Evolutionary conservation across 139 green algal genomes (phyloP).

Genomic region (Limnomonas spitsbergensis): DNA sequence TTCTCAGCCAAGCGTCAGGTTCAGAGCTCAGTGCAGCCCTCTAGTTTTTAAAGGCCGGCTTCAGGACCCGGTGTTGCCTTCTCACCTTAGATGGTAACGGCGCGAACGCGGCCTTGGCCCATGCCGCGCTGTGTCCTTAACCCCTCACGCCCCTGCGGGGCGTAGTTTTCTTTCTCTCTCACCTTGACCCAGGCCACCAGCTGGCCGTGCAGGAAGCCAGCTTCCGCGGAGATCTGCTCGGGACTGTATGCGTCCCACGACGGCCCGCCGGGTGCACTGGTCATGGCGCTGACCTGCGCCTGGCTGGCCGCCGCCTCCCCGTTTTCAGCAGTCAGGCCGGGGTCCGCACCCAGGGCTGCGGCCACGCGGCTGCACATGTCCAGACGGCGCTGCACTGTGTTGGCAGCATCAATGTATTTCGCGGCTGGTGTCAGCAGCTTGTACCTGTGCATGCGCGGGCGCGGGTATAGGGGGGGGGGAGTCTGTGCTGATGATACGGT

Average conservation of each 20-base stretch:
- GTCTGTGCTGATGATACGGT: not conserved
- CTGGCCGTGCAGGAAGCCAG: not conserved
- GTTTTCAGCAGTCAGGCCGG: not conserved
- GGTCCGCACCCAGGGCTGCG: not conserved
- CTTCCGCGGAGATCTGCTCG: not conserved
- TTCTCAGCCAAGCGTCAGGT: too few species aligned
- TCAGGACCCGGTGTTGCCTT: too few species aligned
- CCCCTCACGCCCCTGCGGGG: too few species aligned
- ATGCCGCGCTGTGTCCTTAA: too few species aligned
- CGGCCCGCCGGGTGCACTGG: not conserved
- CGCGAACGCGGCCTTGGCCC: too few species aligned
- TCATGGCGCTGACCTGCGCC: not conserved
- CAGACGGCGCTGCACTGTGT: slow-evolving; percentile 3
- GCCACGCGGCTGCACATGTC: slow-evolving; percentile 12
- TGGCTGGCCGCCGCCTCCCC: not conserved
- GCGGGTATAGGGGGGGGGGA: not conserved
- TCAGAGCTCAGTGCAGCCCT: too few species aligned
- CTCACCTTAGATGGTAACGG: too few species aligned
- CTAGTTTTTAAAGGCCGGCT: too few species aligned
- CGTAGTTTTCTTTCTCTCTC: too few species aligned
- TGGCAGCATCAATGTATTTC: not conserved
- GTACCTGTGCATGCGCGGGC: not conserved
- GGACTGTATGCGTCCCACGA: not conserved
- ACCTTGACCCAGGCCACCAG: too few species aligned
- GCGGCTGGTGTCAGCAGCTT: slow-evolving; percentile 9